Conservation (phyloP, 345 rosid species). For the Brassica napus region DNA sequence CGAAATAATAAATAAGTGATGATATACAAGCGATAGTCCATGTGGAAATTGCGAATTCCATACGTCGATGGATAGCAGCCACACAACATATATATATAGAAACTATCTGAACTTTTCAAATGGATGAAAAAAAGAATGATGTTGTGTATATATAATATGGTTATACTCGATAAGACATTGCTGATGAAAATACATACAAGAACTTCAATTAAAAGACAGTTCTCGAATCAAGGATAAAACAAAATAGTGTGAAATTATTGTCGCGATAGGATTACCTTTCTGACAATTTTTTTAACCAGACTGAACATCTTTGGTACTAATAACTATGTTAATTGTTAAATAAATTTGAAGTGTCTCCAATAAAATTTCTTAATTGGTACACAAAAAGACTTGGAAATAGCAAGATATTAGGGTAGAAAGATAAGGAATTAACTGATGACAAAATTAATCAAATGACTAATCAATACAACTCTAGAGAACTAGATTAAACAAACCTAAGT, state of each 20-base stretch:
- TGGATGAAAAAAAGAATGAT: not conserved
- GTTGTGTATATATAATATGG: not conserved
- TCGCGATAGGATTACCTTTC: not conserved
- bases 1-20: not conserved
- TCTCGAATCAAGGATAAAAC: slow-evolving; percentile 30
- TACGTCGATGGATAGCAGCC: slow-evolving; percentile 17
- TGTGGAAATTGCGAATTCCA: not conserved
- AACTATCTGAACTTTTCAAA: not conserved
- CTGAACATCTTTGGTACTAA: not conserved
- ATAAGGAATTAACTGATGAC: not conserved
- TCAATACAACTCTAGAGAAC: slow-evolving; percentile 12
- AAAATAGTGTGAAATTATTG: slow-evolving; percentile 25
- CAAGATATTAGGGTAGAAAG: not conserved
- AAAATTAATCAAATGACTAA: slow-evolving; percentile 28
- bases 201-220: slow-evolving; percentile 32
- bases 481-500: slow-evolving; percentile 15
- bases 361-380: not conserved
- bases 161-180: slow-evolving; percentile 15
- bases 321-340: not conserved
- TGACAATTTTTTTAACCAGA: not conserved
- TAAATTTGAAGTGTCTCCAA: not conserved
- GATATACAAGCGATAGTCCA: not conserved
- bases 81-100: slow-evolving; percentile 17
- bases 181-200: slow-evolving; percentile 43
- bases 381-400: not conserved